Percentiles rank a stretch among this genome's conserved stretches.
Conservation (phyloP, 116 monocot genomes). For the Trichopus zeylanicus region DNA sequence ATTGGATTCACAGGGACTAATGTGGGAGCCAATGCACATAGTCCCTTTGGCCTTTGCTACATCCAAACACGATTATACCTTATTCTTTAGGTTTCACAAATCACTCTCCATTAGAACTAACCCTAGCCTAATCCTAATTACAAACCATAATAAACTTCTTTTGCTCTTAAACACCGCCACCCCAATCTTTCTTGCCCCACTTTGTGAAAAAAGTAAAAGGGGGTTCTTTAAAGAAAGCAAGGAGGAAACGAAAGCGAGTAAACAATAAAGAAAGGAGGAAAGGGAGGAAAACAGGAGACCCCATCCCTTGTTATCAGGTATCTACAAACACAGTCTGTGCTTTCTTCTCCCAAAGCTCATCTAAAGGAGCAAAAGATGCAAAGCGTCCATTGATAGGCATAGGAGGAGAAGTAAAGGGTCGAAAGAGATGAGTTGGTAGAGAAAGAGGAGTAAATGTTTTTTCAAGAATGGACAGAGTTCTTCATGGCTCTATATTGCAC, state of each 20-base stretch:
- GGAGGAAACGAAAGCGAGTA: constrained; percentile 11
- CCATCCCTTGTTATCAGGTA: constrained; percentile 18
- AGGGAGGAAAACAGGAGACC: constrained; percentile 31
- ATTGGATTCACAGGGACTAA: too few relatives aligned
- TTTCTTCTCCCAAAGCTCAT: constrained; percentile 31
- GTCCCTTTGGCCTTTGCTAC: too few relatives aligned
- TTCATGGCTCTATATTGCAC: constrained; percentile 27
- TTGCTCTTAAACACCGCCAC: constrained; percentile 39
- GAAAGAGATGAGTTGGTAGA: not conserved
- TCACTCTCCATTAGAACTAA: not conserved
- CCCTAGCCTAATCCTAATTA: not conserved
- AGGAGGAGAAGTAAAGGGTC: constrained; percentile 6
- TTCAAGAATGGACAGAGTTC: constrained; percentile 21
- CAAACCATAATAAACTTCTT: constrained; percentile 9
- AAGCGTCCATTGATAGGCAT: constrained; percentile 24
- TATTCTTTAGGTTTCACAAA: too few relatives aligned
- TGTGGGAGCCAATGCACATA: too few relatives aligned
- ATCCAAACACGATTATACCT: too few relatives aligned
- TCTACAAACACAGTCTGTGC: constrained; percentile 25
- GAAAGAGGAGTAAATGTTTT: not conserved
- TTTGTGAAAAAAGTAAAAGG: constrained; percentile 63
- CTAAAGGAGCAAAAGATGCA: constrained; percentile 36
- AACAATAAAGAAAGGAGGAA: constrained; percentile 19
- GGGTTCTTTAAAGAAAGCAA: constrained; percentile 15
- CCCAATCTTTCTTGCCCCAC: constrained; percentile 45